Evolutionary conservation across 352 stramenopile genomes (phyloP).

Genomic region (Albugo candida): DNA sequence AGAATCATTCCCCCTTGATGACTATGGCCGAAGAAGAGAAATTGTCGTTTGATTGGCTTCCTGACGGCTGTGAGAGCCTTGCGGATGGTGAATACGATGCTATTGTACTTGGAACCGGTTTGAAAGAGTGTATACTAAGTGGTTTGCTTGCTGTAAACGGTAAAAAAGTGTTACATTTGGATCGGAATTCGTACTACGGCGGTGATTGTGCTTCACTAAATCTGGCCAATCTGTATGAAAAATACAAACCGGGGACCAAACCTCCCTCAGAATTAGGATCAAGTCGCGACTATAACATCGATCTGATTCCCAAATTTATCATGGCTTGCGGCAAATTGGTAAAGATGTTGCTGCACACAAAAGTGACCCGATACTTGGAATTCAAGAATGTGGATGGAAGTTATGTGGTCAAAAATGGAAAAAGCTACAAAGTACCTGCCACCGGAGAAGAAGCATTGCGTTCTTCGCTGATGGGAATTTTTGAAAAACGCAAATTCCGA

Average conservation of each 20-base stretch:
- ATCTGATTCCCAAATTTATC: constrained; percentile 99
- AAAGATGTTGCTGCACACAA: constrained; percentile 95
- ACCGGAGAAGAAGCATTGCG: constrained; percentile 92
- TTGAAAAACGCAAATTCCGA: constrained; percentile 98
- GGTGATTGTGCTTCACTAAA: constrained; percentile 97
- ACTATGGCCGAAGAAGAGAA: constrained; percentile 20
- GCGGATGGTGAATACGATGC: constrained; percentile 99
- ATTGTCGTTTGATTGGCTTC: constrained; percentile 87
- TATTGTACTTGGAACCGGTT: constrained; percentile 97
- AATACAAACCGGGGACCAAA: constrained; percentile 70
- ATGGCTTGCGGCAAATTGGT: constrained; percentile 99
- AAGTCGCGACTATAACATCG: constrained; percentile 99
- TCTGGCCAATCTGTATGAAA: constrained; percentile 94
- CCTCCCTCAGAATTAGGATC: constrained; percentile 74
- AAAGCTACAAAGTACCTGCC: constrained; percentile 94
- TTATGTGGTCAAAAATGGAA: constrained; percentile 95
- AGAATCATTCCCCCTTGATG: too few species aligned
- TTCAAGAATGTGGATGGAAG: constrained; percentile 98
- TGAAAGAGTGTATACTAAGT: constrained; percentile 98
- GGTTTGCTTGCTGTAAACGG: constrained; percentile 88
- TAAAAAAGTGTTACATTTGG: constrained; percentile 94
- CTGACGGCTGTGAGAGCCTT: constrained; percentile 84
- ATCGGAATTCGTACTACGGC: constrained; percentile 96
- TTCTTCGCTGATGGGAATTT: constrained; percentile 96
- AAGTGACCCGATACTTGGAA: constrained; percentile 97